A percentile compares a stretch with the other conserved stretches of the same genome.
phyloP scores from a whole-genome alignment of 2,329 filamentous ascomycete species.

The Lecanicillium sp. region DNA sequence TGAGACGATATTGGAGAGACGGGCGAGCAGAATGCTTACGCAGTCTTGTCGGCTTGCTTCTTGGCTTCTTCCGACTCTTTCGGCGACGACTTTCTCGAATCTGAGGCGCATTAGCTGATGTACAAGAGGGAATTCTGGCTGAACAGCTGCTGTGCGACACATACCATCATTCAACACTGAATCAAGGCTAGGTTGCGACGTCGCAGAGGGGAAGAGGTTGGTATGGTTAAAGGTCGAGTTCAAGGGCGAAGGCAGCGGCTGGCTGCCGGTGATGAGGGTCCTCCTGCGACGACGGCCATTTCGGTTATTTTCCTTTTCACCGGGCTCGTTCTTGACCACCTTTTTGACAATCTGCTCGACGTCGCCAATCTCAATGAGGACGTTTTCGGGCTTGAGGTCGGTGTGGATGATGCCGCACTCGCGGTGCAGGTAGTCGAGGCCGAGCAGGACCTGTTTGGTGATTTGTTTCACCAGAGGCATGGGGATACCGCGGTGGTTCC shows the following conservation, averaged over 20 bases:
- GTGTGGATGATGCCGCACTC: constrained; percentile 99
- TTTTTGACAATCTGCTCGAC: constrained; percentile 98
- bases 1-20: background rate
- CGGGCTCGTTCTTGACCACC: constrained; percentile 74
- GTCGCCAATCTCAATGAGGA: constrained; percentile 96
- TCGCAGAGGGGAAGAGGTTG: constrained; percentile 59
- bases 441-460: constrained; percentile 92
- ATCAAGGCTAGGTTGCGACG: constrained; percentile 68
- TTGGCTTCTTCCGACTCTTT: constrained; percentile 57
- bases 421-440: constrained; percentile 90
- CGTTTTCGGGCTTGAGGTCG: constrained; percentile 95
- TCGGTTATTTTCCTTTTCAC: constrained; percentile 78
- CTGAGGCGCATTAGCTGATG: too few relatives aligned
- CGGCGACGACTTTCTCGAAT: constrained; percentile 36
- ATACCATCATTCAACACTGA: constrained; percentile 78
- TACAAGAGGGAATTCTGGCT: background rate
- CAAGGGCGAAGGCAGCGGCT: constrained; percentile 88
- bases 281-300: constrained; percentile 85
- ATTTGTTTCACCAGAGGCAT: constrained; percentile 98
- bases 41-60: constrained; percentile 84
- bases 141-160: constrained; percentile 8
- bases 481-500: constrained; percentile 96
- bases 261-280: constrained; percentile 93
- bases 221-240: constrained; percentile 82
- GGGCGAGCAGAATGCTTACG: constrained; percentile 51